Evolutionary conservation across 148 eudicot genomes (phyloP).

Genomic region (Pouteria glomerata): DNA sequence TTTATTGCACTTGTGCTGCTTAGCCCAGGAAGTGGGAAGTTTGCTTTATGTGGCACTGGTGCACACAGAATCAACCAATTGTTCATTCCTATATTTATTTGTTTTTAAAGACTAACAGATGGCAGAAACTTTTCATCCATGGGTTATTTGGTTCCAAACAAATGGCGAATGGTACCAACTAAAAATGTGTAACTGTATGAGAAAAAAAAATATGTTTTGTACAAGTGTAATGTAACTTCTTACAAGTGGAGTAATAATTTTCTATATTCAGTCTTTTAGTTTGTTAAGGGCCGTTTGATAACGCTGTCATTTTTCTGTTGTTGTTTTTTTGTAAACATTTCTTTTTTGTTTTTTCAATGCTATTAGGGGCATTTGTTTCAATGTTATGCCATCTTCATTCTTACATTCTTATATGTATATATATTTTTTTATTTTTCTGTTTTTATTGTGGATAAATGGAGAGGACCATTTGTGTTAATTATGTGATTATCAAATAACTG

Average conservation of each 20-base stretch:
- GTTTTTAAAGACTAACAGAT: neutral
- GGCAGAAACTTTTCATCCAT: neutral
- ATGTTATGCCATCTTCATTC: neutral
- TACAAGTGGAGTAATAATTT: neutral
- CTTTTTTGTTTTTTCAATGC: no score
- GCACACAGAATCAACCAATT: neutral
- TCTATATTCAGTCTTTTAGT: neutral
- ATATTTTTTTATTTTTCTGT: neutral
- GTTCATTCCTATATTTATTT: neutral
- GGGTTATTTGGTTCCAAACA: neutral
- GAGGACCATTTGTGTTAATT: neutral
- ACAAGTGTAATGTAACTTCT: neutral
- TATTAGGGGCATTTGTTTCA: no score
- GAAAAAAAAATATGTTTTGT: neutral
- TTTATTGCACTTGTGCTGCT: neutral
- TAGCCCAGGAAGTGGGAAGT: neutral
- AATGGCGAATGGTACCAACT: neutral
- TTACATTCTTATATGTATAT: no score
- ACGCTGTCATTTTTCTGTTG: no score
- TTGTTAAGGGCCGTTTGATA: no score
- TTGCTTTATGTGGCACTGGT: neutral
- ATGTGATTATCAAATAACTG: neutral
- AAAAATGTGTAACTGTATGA: neutral
- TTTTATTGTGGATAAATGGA: neutral
- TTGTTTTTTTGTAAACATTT: no score